These are phyloP conservation scores for Hylodesmum podocarpum DNA, from an alignment of 306 rosid genomes.

Conservation along the genomic window DNA sequence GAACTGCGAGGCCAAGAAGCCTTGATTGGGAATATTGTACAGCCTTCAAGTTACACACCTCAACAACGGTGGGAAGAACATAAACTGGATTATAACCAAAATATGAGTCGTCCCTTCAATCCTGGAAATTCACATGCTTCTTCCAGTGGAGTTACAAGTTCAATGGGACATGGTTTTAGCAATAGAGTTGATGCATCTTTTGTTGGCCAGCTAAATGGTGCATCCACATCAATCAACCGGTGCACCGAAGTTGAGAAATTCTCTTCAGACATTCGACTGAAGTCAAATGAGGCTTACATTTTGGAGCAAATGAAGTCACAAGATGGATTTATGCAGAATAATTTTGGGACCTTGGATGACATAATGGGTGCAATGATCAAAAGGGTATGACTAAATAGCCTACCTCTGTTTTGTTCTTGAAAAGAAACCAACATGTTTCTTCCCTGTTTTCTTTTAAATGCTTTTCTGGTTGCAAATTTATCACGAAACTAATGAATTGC, in stretches of 20 bases:
- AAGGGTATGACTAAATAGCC: constrained; percentile 59
- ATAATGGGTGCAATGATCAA: constrained; percentile 59
- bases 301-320: constrained; percentile 47
- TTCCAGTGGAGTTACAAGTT: constrained; percentile 17
- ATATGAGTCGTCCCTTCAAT: constrained; percentile 36
- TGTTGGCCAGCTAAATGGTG: constrained; percentile 42
- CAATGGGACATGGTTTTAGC: constrained; percentile 39
- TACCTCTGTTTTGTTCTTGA: constrained; percentile 3
- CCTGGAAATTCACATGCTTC: constrained; percentile 39
- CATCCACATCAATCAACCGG: constrained; percentile 31
- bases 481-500: neutral
- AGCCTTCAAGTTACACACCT: constrained; percentile 35
- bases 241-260: constrained; percentile 36
- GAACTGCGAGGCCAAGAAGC: constrained; percentile 48
- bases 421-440: neutral
- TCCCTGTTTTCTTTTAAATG: neutral
- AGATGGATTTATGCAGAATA: constrained; percentile 47
- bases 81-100: constrained; percentile 39
- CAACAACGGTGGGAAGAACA: constrained; percentile 60
- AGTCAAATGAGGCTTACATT: constrained; percentile 49
- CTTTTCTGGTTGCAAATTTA: neutral
- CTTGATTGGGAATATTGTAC: constrained; percentile 51
- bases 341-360: constrained; percentile 61
- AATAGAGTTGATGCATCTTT: constrained; percentile 37
- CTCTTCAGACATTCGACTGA: constrained; percentile 30